These are phyloP conservation scores for Plantago lanceolata DNA, from an alignment of 305 asterid species.

Conservation along the genomic window DNA sequence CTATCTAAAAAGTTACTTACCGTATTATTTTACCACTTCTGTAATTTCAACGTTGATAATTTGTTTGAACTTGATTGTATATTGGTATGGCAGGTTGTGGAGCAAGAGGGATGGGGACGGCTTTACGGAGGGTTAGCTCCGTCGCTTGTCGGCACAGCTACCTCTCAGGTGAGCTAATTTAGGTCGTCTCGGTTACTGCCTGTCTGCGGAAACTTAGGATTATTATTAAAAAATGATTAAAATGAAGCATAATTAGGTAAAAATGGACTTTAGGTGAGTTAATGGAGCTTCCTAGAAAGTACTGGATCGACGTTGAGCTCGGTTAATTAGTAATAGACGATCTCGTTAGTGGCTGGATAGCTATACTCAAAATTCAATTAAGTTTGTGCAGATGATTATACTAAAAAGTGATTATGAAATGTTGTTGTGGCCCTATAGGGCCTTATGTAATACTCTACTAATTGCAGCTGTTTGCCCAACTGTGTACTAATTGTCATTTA, in stretches of 20 bases:
- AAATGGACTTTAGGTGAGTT: no score
- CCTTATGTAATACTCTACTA: slow-evolving; percentile 7
- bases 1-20: background rate
- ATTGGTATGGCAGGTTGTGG: slow-evolving; percentile 65
- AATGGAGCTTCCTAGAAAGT: no score
- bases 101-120: slow-evolving; percentile 88
- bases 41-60: background rate
- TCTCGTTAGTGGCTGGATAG: no score
- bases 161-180: slow-evolving; percentile 67
- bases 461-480: slow-evolving; percentile 20
- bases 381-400: background rate
- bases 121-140: slow-evolving; percentile 87
- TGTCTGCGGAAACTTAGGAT: no score
- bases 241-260: no score
- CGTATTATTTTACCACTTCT: slow-evolving; percentile 10
- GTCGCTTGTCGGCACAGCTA: slow-evolving; percentile 86
- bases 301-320: background rate
- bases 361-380: background rate
- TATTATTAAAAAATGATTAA: no score
- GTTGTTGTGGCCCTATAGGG: slow-evolving; percentile 6
- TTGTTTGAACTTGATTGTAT: slow-evolving; percentile 3
- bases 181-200: background rate
- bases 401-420: slow-evolving; percentile 3
- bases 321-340: background rate
- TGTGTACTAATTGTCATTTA: background rate